Conservation (phyloP, 1,284 basidiomycete species). For the Ceratobasidium sp. region DNA sequence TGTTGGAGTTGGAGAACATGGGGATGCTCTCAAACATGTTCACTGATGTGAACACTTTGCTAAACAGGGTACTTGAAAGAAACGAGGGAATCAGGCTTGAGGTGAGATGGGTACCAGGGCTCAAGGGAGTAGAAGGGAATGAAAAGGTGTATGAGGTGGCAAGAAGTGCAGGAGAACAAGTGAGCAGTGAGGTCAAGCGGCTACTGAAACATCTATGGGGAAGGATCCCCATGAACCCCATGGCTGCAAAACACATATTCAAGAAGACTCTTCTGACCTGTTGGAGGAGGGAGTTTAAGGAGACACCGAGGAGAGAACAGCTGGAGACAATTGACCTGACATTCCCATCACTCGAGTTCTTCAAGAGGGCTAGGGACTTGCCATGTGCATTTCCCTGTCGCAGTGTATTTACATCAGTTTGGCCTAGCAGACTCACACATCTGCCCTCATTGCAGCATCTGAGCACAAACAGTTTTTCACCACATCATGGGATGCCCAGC, state of each 20-base stretch:
- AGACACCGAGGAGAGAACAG: not conserved
- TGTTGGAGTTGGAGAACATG: too few relatives aligned
- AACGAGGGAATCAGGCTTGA: too few relatives aligned
- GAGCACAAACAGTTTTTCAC: not conserved
- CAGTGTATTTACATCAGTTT: not conserved
- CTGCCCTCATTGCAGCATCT: slow-evolving; percentile 1
- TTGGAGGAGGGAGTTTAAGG: not conserved
- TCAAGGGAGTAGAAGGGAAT: too few relatives aligned
- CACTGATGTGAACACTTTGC: too few relatives aligned
- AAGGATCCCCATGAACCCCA: slow-evolving; percentile 1
- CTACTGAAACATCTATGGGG: not conserved
- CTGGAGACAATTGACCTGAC: not conserved
- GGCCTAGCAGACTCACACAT: not conserved
- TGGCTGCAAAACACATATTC: not conserved
- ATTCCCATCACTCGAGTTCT: slow-evolving; percentile 10
- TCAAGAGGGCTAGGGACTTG: not conserved
- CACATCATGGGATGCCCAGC: slow-evolving; percentile 18
- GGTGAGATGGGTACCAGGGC: too few relatives aligned
- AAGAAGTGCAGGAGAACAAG: too few relatives aligned
- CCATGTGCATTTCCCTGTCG: slow-evolving; percentile 2
- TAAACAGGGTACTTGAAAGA: too few relatives aligned
- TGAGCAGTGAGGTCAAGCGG: not conserved
- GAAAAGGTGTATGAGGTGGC: too few relatives aligned
- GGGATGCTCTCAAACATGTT: too few relatives aligned
- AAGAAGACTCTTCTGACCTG: not conserved